Percentiles rank a stretch among this genome's conserved stretches.
Evolutionary conservation across 2,329 filamentous ascomycete genomes (phyloP).

Genomic region (Botryotinia calthae): DNA sequence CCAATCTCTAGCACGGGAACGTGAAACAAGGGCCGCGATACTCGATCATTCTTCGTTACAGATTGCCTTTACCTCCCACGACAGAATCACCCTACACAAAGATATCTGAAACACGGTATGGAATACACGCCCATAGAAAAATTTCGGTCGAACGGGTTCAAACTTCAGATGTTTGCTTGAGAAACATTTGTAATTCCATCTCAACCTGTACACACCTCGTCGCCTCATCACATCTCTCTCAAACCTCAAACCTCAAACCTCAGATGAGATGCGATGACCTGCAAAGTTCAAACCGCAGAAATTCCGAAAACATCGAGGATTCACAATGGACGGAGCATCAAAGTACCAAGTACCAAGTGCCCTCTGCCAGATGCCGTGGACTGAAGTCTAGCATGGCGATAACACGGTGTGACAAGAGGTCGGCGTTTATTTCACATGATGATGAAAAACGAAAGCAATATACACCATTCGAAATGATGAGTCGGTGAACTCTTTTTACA

Average conservation of each 20-base stretch:
- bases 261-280: background rate
- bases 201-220: background rate
- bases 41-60: constrained; percentile 9
- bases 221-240: background rate
- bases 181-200: background rate
- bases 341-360: background rate
- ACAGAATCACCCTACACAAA: background rate
- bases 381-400: background rate
- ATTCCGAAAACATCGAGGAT: background rate
- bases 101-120: background rate
- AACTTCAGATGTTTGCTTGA: constrained; percentile 1
- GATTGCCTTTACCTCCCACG: background rate
- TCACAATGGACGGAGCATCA: background rate
- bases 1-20: background rate
- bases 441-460: background rate
- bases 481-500: background rate
- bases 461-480: background rate
- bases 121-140: background rate
- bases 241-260: background rate
- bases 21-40: background rate
- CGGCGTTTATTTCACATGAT: background rate
- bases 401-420: background rate
- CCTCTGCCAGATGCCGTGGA: background rate
- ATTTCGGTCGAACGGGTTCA: background rate
- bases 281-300: background rate